Base-by-base conservation (phyloP, 306 rosid genomes). In the Begonia loranthoides region DNA sequence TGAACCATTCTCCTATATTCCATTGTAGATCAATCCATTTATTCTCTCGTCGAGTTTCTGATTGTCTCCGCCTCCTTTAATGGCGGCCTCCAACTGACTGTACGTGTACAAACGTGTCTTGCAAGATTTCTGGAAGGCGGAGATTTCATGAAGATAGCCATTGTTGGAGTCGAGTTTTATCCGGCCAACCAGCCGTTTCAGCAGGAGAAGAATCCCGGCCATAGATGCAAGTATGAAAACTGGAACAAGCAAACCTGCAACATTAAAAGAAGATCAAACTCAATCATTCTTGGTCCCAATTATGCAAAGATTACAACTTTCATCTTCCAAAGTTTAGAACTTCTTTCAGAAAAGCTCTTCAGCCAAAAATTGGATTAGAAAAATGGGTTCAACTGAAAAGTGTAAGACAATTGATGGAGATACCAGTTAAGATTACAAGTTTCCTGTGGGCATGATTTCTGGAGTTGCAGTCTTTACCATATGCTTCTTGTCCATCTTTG, bases 181-280 rank as follows among this genome's bases (percentile, higher is more conserved):
- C 3, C 66, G 78, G 41, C 67, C 76, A 45, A 17, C 65, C 13
- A 79, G 81, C 57, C 75, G 62, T 72, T 66, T 82, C 13, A 82
- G 76, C 43, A 82, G 71, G 57, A 53, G 83, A 16, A 78, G 70
- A 15, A 90, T 78, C 45, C 86, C 77, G 15, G 53, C 36, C 60
- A 83, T 45, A 54, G 94, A 80, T 61, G 80, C 92, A 48, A 80
- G 65, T 57, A 83, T 69, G 56, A 86, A 76, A 51, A 73, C 52
- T 4, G 87, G 74, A 69, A 86, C 87, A 57, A 90, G 79, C 68
- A 82, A 68, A 64, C 99, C 99, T 90, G 92, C 75, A 76, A 22
- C 9, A 51, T 59, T 59, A 14, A 70, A 14, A 50, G 56, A 53
- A 16, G 50, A 40, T 36, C 14, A 67, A 15, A 62, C 45, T 4